phyloP scores from a whole-genome alignment of 78 protist species.

The Parvularia atlantis region DNA sequence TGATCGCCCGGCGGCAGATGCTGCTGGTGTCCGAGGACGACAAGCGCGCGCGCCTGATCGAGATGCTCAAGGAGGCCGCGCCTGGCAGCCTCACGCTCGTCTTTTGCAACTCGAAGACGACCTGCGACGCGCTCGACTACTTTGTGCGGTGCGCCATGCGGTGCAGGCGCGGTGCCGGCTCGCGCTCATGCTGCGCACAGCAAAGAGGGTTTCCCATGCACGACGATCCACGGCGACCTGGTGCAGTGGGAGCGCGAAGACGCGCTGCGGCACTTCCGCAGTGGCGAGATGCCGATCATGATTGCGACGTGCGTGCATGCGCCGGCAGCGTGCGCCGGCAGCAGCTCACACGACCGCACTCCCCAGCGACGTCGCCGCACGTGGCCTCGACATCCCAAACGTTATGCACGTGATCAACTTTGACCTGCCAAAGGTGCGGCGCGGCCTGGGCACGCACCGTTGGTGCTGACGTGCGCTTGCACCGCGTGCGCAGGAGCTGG shows the following conservation, averaged over 20 bases:
- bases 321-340: too few relatives aligned
- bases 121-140: constrained; percentile 71
- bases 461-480: too few relatives aligned
- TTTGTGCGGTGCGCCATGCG: constrained; percentile 51
- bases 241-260: constrained; percentile 90
- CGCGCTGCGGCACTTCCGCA: constrained; percentile 68
- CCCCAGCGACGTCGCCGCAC: constrained; percentile 94
- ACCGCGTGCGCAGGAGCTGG: too few relatives aligned
- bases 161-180: too few relatives aligned
- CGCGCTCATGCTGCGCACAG: too few relatives aligned
- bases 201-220: constrained; percentile 46
- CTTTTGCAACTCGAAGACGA: constrained; percentile 73
- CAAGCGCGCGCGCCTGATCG: constrained; percentile 62
- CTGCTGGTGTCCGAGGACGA: constrained; percentile 59
- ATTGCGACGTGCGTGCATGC: too few relatives aligned
- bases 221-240: constrained; percentile 96
- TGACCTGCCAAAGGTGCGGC: constrained; percentile 92
- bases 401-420: constrained; percentile 95
- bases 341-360: too few relatives aligned
- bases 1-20: too few relatives aligned
- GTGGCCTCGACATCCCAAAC: constrained; percentile 93
- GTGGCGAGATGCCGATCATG: constrained; percentile 59
- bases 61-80: too few relatives aligned
- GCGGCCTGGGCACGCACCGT: too few relatives aligned
- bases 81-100: constrained; percentile 50